These are phyloP conservation scores for Ephemerocybe angulata DNA, from an alignment of 768 basidiomycete genomes.

Conservation along the genomic window DNA sequence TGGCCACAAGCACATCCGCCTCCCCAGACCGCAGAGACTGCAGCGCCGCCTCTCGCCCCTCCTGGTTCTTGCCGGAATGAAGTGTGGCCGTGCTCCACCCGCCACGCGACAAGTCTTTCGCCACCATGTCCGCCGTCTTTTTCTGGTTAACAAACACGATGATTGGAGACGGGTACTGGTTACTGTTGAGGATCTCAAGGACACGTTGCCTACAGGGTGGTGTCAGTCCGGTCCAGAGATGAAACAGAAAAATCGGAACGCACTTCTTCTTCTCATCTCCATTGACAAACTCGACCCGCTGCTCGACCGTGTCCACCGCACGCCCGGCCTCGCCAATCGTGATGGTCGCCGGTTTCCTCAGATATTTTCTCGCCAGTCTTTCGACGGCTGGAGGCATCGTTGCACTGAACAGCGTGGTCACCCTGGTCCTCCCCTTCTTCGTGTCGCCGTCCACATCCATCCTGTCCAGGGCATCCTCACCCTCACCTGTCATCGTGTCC, in stretches of 20 bases:
- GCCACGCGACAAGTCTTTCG: constrained; percentile 87
- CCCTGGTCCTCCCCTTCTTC: constrained; percentile 76
- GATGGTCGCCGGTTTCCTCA: constrained; percentile 88
- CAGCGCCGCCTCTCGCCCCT: constrained; percentile 91
- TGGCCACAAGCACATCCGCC: constrained; percentile 88
- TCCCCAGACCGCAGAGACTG: constrained; percentile 84
- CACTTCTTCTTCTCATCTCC: constrained; percentile 98
- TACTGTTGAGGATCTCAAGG: constrained; percentile 90
- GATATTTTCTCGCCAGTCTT: constrained; percentile 89
- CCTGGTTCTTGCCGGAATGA: constrained; percentile 97
- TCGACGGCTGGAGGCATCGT: constrained; percentile 99
- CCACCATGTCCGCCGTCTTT: constrained; percentile 98
- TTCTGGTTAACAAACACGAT: constrained; percentile 99
- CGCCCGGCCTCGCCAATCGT: constrained; percentile 98
- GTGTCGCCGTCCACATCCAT: constrained; percentile 77
- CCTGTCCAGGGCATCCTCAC: constrained; percentile 58
- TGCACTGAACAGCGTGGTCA: constrained; percentile 96
- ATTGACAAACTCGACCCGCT: constrained; percentile 86
- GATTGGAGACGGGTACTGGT: constrained; percentile 81
- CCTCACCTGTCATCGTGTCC: constrained; percentile 86
- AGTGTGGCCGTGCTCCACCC: constrained; percentile 91
- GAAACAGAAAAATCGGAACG: constrained; percentile 20
- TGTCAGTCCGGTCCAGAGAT: constrained; percentile 1
- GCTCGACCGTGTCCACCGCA: constrained; percentile 97
- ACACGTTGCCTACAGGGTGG: constrained; percentile 61